A percentile compares a stretch with the other conserved stretches of the same genome.
These are phyloP conservation scores for Phylloporus gajari DNA, from an alignment of 1,284 basidiomycete species.

Conservation along the genomic window DNA sequence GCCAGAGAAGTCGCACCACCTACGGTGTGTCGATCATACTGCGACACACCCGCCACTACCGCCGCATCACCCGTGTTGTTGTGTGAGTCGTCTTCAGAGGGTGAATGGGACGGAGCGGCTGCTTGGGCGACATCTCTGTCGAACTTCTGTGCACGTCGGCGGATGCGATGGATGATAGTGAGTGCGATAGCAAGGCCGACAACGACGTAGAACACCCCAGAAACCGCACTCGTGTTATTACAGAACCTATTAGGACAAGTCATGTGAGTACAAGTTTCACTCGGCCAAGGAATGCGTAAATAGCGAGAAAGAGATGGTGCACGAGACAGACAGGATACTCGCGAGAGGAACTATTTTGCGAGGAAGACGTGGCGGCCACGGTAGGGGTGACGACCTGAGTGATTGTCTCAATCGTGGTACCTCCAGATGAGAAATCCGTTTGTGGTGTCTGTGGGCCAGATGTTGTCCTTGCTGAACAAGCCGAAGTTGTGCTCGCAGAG, in stretches of 20 bases:
- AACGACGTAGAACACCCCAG: slow-evolving; percentile 74
- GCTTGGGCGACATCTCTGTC: slow-evolving; percentile 77
- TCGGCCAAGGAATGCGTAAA: no score
- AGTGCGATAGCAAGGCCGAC: slow-evolving; percentile 62
- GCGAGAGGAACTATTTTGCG: no score
- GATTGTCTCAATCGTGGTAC: slow-evolving; percentile 3
- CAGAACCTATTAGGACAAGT: no score
- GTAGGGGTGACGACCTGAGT: slow-evolving; percentile 22
- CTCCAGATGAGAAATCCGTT: slow-evolving; percentile 25
- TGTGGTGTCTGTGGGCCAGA: slow-evolving; percentile 10
- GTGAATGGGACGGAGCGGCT: slow-evolving; percentile 59
- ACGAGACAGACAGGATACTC: no score
- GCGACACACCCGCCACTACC: slow-evolving; percentile 51
- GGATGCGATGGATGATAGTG: no score
- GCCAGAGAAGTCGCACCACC: no score
- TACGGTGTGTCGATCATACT: slow-evolving; percentile 50
- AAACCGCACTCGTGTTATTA: slow-evolving; percentile 76
- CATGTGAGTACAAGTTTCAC: no score
- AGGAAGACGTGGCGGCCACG: background rate
- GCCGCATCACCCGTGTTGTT: slow-evolving; percentile 28
- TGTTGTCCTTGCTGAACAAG: slow-evolving; percentile 17
- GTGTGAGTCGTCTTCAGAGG: slow-evolving; percentile 54
- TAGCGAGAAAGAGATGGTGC: no score
- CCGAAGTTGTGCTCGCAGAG: slow-evolving; percentile 17
- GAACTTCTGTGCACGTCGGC: slow-evolving; percentile 70